Percentiles rank a stretch among this genome's conserved stretches.
These are phyloP conservation scores for Kappamyces sp. DNA, from an alignment of 192 early-diverging fungal species.

Conservation along the genomic window DNA sequence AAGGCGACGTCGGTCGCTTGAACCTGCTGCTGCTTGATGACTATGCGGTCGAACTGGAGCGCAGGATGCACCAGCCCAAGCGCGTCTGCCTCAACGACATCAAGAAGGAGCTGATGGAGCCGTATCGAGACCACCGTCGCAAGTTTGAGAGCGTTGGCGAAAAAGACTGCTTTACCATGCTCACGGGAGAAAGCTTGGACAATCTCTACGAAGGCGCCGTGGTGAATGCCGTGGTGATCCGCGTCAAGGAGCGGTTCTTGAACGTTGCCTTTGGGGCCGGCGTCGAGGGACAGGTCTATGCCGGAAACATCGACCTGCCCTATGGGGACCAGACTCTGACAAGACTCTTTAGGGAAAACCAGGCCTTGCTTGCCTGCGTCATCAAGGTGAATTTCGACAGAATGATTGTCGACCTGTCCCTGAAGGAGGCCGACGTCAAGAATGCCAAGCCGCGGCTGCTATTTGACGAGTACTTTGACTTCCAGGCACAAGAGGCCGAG, in stretches of 20 bases:
- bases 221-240: conserved; percentile 62
- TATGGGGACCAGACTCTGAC: conserved; percentile 5
- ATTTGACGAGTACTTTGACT: conserved; percentile 60
- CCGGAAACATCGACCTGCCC: conserved; percentile 35
- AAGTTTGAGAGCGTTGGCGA: conserved; percentile 48
- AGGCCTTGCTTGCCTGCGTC: conserved; percentile 72
- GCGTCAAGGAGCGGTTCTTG: conserved; percentile 68
- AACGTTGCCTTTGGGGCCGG: conserved; percentile 72
- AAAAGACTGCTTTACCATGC: conserved; percentile 71
- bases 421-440: conserved; percentile 53
- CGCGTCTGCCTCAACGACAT: conserved; percentile 63
- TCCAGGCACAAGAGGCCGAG: conserved; percentile 20
- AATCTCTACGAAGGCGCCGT: conserved; percentile 61
- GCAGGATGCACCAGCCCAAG: conserved; percentile 71
- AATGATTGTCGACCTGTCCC: conserved; percentile 70
- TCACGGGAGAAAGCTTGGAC: conserved; percentile 74
- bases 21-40: conserved; percentile 84
- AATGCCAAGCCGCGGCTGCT: conserved; percentile 34
- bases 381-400: conserved; percentile 70
- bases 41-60: conserved; percentile 79
- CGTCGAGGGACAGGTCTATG: conserved; percentile 80
- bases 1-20: conserved; percentile 62
- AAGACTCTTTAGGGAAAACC: conserved; percentile 54
- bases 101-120: conserved; percentile 80
- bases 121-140: conserved; percentile 69